A percentile compares a stretch with the other conserved stretches of the same genome.
These are phyloP conservation scores for Periconia sp. DNA, from an alignment of 2,329 filamentous ascomycete species.

Conservation along the genomic window DNA sequence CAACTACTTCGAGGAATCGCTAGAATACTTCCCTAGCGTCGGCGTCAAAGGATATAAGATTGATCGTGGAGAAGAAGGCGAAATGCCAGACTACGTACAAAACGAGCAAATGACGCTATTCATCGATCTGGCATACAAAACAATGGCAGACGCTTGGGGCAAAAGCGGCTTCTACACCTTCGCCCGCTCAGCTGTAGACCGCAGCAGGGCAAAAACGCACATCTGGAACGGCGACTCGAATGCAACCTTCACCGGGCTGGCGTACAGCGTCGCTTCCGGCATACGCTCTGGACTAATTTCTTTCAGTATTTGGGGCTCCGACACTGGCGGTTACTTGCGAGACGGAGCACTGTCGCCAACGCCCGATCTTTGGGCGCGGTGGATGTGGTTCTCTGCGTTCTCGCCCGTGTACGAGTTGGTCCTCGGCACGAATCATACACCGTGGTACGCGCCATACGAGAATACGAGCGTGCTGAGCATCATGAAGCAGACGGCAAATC, in stretches of 20 bases:
- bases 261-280: conserved; percentile 38
- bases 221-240: conserved; percentile 47
- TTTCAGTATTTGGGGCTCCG: conserved; percentile 41
- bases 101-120: conserved; percentile 45
- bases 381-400: conserved; percentile 50
- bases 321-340: conserved; percentile 43
- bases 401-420: conserved; percentile 46
- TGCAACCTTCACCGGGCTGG: conserved; percentile 41
- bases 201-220: conserved; percentile 33
- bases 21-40: conserved; percentile 38
- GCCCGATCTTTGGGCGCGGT: conserved; percentile 44
- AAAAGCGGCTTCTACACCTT: conserved; percentile 41
- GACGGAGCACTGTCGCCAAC: conserved; percentile 25
- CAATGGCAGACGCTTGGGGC: conserved; percentile 40
- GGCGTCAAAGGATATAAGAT: conserved; percentile 49
- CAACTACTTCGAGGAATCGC: conserved; percentile 37
- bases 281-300: conserved; percentile 42
- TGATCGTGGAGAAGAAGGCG: conserved; percentile 47
- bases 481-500: conserved; percentile 37
- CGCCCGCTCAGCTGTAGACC: conserved; percentile 42
- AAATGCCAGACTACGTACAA: conserved; percentile 46
- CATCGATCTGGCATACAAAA: conserved; percentile 38
- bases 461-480: conserved; percentile 32
- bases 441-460: conserved; percentile 42
- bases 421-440: conserved; percentile 43